Evolutionary conservation across 148 eudicot species (phyloP).

Genomic region (Fallopia convolvulus): DNA sequence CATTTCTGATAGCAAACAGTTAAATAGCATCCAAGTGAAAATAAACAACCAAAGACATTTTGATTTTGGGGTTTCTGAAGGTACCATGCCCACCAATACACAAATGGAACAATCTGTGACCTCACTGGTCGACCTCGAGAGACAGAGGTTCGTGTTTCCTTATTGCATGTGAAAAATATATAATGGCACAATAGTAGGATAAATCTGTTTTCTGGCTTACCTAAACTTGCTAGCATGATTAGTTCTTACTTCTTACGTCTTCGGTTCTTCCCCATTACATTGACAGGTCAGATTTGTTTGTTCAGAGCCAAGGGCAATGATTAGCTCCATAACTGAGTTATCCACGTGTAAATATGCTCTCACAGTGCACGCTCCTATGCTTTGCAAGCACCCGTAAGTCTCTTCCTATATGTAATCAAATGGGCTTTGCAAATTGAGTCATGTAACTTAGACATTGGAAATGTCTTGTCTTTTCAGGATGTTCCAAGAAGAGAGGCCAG

Average conservation of each 20-base stretch:
- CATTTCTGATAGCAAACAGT: background rate
- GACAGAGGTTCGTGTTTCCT: conserved; percentile 54
- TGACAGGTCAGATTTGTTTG: conserved; percentile 89
- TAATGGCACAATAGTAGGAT: too few species aligned
- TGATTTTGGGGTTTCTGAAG: conserved; percentile 30
- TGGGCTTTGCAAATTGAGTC: background rate
- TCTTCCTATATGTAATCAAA: background rate
- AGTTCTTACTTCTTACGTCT: background rate
- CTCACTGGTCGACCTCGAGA: conserved; percentile 78
- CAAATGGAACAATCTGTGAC: conserved; percentile 86
- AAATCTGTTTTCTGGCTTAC: conserved; percentile 13
- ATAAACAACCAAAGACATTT: conserved; percentile 1
- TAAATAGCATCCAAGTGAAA: background rate
- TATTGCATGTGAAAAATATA: background rate
- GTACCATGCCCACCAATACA: conserved; percentile 83
- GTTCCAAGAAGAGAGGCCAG: conserved; percentile 89
- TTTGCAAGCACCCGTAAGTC: conserved; percentile 89
- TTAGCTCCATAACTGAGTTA: conserved; percentile 79
- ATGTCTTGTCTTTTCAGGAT: conserved; percentile 39
- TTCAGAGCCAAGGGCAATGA: conserved; percentile 85
- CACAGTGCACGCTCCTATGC: conserved; percentile 68
- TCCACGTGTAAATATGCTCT: conserved; percentile 97
- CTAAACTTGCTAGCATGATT: background rate
- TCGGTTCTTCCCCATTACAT: conserved; percentile 1
- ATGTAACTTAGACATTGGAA: background rate